Evolutionary conservation across 139 green algal species (phyloP), one percentile per base, ranked within the genome.

Genomic region (Eudorina sp.): DNA sequence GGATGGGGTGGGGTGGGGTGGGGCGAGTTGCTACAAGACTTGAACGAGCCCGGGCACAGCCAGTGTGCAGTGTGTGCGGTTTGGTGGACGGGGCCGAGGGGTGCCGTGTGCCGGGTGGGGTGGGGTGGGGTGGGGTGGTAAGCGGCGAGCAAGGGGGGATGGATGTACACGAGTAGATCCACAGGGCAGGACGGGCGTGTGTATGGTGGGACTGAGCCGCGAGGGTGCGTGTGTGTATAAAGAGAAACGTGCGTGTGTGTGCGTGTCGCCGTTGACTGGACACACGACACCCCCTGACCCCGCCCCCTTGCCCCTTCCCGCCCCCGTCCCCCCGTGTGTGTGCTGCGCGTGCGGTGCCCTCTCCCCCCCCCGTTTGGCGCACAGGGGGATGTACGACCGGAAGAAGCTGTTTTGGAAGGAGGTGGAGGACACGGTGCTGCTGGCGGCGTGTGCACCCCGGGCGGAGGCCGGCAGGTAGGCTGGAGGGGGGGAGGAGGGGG

Each of bases 401-500:
- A 91, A 96, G 89, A 97, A 97, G 91, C 91, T 98, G 55, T 96
- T 96, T 72, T 98, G 95, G 95, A 97, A 96, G 94, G 94, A 96
- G 48, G 91, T 98, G 27, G 93, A 97, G 43, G 95, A 96, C 83
- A 90, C 88, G 46, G 90, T 58, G 90, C 80, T 64, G 75, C 96
- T 66, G 90, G 94, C 92, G 27, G 95, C 95, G 14, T 97, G 95
- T 83, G 95, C 92, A 4, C 95, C 95, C 95, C 96, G n/a, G 96
- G 95, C 5, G 95, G 95, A 41, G 94, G 95, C 2, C 90, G 95
- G 7, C 73, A 81, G 73, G 73, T 81, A 29, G 13, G 73, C 11
- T 11, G 41, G 38, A 79, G 25, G 70, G 38, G 6, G 6, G 16
- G 21, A 9, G 58, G 23, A 9, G 58, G 58, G 16, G 58, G 58